phyloP scores from a whole-genome alignment of 2,329 filamentous ascomycete species.

The Pyricularia sp. region DNA sequence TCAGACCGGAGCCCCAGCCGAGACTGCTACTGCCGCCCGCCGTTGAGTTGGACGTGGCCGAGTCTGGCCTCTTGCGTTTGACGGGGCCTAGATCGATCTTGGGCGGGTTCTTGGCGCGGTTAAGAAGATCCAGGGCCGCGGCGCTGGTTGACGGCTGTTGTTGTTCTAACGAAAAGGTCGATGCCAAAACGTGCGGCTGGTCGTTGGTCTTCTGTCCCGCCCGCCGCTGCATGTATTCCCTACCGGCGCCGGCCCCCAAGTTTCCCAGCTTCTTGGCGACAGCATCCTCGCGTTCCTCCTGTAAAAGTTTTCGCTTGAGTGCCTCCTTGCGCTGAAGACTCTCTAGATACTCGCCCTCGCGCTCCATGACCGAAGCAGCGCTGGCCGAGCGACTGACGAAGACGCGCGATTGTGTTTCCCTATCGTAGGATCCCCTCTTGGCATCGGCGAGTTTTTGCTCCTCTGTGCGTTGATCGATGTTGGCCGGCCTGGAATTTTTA shows the following conservation, averaged over 20 bases:
- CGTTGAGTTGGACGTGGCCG: constrained; percentile 25
- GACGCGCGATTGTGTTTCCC: constrained; percentile 42
- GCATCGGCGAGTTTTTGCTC: constrained; percentile 8
- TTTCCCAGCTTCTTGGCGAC: constrained; percentile 55
- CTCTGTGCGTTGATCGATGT: constrained; percentile 6
- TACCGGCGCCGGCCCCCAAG: constrained; percentile 52
- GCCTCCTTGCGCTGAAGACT: constrained; percentile 52
- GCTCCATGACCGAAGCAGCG: constrained; percentile 51
- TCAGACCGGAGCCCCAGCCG: constrained; percentile 45
- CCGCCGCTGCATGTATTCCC: constrained; percentile 50
- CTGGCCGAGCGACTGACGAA: constrained; percentile 36
- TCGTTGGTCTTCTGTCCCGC: constrained; percentile 6
- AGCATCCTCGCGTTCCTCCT: constrained; percentile 58
- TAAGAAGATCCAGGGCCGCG: constrained; percentile 28
- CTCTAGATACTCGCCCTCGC: constrained; percentile 42
- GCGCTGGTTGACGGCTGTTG: constrained; percentile 17
- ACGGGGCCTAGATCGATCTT: constrained; percentile 43
- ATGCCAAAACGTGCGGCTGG: neutral
- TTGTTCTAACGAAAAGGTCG: constrained; percentile 10
- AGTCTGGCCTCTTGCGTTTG: constrained; percentile 48
- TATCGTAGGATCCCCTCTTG: constrained; percentile 32
- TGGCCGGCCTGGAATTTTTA: neutral
- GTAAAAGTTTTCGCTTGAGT: constrained; percentile 49
- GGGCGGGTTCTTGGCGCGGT: constrained; percentile 17
- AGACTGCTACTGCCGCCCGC: constrained; percentile 17